phyloP scores from a whole-genome alignment of 345 rosid genomes.

The Populus deltoides region DNA sequence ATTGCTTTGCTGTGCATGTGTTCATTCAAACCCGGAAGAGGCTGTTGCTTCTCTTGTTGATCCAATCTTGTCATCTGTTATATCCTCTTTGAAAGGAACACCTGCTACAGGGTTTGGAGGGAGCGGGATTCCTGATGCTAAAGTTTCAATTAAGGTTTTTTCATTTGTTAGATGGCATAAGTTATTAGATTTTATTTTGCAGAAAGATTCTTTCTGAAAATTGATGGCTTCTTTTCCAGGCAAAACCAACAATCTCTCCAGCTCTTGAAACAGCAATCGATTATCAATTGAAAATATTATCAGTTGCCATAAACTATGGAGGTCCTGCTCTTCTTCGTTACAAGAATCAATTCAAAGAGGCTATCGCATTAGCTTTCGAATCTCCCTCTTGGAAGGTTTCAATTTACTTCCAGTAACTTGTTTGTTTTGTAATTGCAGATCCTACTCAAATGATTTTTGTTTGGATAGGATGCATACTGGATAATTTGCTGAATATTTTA shows the following conservation, averaged over 20 bases:
- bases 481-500: not conserved
- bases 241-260: conserved; percentile 77
- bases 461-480: conserved; percentile 3
- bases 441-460: conserved; percentile 1
- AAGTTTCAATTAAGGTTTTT: conserved; percentile 65
- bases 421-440: conserved; percentile 8
- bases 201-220: conserved; percentile 17
- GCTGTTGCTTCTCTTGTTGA: conserved; percentile 81
- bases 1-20: conserved; percentile 94
- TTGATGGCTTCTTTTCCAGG: conserved; percentile 36
- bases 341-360: conserved; percentile 74
- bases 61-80: conserved; percentile 70
- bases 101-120: conserved; percentile 94
- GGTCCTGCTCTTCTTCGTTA: conserved; percentile 78
- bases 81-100: conserved; percentile 83
- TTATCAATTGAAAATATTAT: conserved; percentile 84
- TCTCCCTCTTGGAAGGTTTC: conserved; percentile 97
- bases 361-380: conserved; percentile 74
- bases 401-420: conserved; percentile 5
- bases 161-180: conserved; percentile 17
- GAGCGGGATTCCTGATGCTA: conserved; percentile 45
- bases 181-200: conserved; percentile 13
- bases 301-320: conserved; percentile 84
- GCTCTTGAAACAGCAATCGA: conserved; percentile 93
- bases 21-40: conserved; percentile 93